phyloP scores from a whole-genome alignment of 345 rosid species.

The Melastoma malabathricum region DNA sequence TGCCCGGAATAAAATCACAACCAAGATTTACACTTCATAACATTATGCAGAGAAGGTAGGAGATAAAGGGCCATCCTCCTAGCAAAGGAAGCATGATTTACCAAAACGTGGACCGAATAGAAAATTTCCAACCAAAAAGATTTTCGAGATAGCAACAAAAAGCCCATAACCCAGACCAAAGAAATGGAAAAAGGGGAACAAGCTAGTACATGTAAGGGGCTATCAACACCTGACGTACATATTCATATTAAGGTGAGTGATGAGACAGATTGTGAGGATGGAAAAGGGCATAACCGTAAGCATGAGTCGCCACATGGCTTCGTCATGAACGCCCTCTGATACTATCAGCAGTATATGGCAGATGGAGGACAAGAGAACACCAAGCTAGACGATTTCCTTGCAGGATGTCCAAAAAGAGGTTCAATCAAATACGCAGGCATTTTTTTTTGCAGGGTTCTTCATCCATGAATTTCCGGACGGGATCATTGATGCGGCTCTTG shows the following conservation, averaged over 20 bases:
- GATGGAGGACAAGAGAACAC: conserved; percentile 63
- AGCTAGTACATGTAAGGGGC: too few relatives aligned
- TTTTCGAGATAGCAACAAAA: too few relatives aligned
- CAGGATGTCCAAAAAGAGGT: conserved; percentile 21
- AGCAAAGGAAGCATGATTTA: neutral
- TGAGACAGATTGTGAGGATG: neutral
- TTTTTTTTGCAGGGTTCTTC: too few relatives aligned
- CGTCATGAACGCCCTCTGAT: conserved; percentile 64
- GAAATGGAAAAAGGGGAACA: too few relatives aligned
- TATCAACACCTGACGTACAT: too few relatives aligned
- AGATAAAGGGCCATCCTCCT: neutral
- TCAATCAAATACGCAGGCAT: conserved; percentile 1
- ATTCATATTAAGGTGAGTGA: neutral
- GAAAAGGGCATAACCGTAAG: conserved; percentile 32
- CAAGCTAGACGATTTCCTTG: conserved; percentile 61
- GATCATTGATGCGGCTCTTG: too few relatives aligned
- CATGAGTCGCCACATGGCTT: conserved; percentile 54
- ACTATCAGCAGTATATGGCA: conserved; percentile 75
- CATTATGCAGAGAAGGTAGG: too few relatives aligned
- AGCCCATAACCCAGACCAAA: too few relatives aligned
- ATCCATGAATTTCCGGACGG: too few relatives aligned
- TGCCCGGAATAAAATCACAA: conserved; percentile 9
- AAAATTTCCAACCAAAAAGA: too few relatives aligned
- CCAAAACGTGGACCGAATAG: too few relatives aligned
- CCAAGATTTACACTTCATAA: too few relatives aligned